These are phyloP conservation scores for Chloromonas sp. DNA, from an alignment of 163 green algal genomes.

Conservation along the genomic window DNA sequence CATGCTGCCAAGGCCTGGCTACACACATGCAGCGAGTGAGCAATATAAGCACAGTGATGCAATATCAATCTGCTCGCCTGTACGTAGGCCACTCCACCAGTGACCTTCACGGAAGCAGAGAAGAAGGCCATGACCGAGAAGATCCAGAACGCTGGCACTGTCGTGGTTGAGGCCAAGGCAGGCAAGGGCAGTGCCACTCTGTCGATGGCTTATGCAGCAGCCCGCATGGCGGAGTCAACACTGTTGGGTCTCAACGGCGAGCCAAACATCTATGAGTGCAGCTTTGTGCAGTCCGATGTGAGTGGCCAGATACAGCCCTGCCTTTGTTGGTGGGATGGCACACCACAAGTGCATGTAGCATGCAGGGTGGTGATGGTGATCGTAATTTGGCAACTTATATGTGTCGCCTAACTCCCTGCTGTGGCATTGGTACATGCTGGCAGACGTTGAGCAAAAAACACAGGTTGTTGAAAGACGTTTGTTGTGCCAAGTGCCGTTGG, in stretches of 20 bases:
- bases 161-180: conserved; percentile 79
- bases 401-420: too few species aligned
- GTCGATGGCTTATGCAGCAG: conserved; percentile 90
- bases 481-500: too few species aligned
- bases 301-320: not conserved
- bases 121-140: conserved; percentile 91
- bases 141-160: conserved; percentile 96
- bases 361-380: too few species aligned
- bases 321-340: too few species aligned
- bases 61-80: too few species aligned
- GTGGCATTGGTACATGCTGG: too few species aligned
- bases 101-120: conserved; percentile 61
- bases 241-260: conserved; percentile 71
- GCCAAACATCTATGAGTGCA: conserved; percentile 17
- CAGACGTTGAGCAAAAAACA: too few species aligned
- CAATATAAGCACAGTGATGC: too few species aligned
- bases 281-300: conserved; percentile 15
- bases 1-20: not conserved
- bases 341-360: too few species aligned
- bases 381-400: too few species aligned
- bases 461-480: too few species aligned
- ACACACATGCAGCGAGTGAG: too few species aligned
- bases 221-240: conserved; percentile 74
- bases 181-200: conserved; percentile 82
- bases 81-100: conserved; percentile 52